A percentile compares a stretch with the other conserved stretches of the same genome.
Evolutionary conservation across 805 yeast genomes (phyloP).

Genomic region (Schwanniomyces occidentalis): DNA sequence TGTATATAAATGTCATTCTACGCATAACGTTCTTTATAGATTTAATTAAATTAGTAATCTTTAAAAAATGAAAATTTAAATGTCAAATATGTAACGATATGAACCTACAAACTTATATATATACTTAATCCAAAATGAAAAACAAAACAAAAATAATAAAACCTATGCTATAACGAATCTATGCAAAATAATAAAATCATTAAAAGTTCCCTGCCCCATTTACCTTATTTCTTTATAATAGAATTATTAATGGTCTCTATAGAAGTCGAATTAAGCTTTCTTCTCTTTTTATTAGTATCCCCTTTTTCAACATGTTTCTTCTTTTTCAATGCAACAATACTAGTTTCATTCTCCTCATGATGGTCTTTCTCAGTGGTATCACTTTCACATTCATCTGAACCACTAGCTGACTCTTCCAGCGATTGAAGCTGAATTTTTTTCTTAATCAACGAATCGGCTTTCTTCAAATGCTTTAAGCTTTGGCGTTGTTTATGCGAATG

Average conservation of each 20-base stretch:
- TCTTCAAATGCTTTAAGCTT: slow-evolving; percentile 12
- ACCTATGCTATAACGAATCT: too few species aligned
- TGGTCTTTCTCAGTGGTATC: slow-evolving; percentile 15
- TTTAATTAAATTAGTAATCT: too few species aligned
- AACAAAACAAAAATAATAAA: too few species aligned
- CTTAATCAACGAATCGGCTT: slow-evolving; percentile 7
- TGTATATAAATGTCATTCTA: too few species aligned
- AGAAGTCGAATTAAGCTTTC: slow-evolving; percentile 5
- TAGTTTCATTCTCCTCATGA: slow-evolving; percentile 5
- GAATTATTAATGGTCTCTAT: neutral
- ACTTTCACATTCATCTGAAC: slow-evolving; percentile 22
- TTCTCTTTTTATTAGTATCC: slow-evolving; percentile 8
- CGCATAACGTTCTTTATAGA: neutral
- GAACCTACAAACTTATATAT: too few species aligned
- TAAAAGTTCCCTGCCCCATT: too few species aligned
- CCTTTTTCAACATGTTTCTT: slow-evolving; percentile 8
- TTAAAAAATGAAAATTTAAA: too few species aligned
- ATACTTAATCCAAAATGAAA: too few species aligned
- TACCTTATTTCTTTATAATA: neutral
- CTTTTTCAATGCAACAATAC: slow-evolving; percentile 7
- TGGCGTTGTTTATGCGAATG: slow-evolving; percentile 24
- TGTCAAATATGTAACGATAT: too few species aligned
- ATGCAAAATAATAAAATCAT: too few species aligned
- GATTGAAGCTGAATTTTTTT: slow-evolving; percentile 10
- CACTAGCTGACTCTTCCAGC: slow-evolving; percentile 11